Evolutionary conservation across 2,329 filamentous ascomycete species (phyloP).

Genomic region (Hypoxylon sp.): DNA sequence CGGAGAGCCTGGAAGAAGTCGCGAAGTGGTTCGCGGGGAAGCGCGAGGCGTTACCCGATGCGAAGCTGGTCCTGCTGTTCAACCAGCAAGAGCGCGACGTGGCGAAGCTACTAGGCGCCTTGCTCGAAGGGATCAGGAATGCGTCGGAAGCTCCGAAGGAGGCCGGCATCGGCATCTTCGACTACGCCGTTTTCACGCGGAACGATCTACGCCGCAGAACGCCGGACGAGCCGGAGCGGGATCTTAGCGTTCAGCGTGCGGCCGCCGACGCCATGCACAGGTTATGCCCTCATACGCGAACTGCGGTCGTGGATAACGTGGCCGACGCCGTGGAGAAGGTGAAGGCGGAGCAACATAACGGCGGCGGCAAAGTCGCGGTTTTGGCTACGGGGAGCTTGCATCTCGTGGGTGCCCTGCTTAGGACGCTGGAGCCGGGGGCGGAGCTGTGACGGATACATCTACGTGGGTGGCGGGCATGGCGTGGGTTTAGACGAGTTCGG

Average conservation of each 20-base stretch:
- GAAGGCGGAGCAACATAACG: slow-evolving; percentile 54
- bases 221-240: slow-evolving; percentile 67
- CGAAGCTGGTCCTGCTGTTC: slow-evolving; percentile 77
- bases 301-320: slow-evolving; percentile 74
- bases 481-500: not conserved
- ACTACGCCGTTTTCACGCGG: slow-evolving; percentile 82
- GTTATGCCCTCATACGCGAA: slow-evolving; percentile 60
- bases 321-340: slow-evolving; percentile 75
- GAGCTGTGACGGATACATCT: slow-evolving; percentile 49
- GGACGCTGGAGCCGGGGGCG: slow-evolving; percentile 70
- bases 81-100: slow-evolving; percentile 93
- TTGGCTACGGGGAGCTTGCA: slow-evolving; percentile 88
- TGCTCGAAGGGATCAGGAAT: slow-evolving; percentile 68
- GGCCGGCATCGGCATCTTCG: slow-evolving; percentile 65
- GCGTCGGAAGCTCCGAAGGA: slow-evolving; percentile 53
- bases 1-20: slow-evolving; percentile 82
- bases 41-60: slow-evolving; percentile 40
- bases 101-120: slow-evolving; percentile 69
- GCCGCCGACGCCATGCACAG: slow-evolving; percentile 72
- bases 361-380: slow-evolving; percentile 64
- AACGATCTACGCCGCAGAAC: slow-evolving; percentile 64
- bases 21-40: slow-evolving; percentile 79
- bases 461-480: not conserved
- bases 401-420: slow-evolving; percentile 82
- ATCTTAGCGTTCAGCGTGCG: slow-evolving; percentile 73